A percentile compares a stretch with the other conserved stretches of the same genome.
phyloP scores from a whole-genome alignment of 1,284 basidiomycete species.

The Ceratobasidium papillatum region DNA sequence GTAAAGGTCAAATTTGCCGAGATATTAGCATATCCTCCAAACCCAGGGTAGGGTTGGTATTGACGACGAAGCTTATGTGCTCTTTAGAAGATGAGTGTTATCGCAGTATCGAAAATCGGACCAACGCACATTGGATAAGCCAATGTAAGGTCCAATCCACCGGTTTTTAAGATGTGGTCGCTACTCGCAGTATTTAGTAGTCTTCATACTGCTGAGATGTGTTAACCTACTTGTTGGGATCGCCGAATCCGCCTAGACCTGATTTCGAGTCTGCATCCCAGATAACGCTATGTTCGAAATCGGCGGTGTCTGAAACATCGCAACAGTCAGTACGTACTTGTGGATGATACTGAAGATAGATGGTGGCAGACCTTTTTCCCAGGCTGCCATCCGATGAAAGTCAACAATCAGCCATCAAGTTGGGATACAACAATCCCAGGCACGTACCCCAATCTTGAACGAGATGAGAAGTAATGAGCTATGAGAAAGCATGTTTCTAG shows the following conservation, averaged over 20 bases:
- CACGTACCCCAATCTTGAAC: slow-evolving; percentile 22
- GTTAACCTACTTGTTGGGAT: slow-evolving; percentile 11
- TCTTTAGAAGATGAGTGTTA: background rate
- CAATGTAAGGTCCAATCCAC: background rate
- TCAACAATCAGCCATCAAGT: background rate
- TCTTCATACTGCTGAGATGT: background rate
- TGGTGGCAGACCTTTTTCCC: slow-evolving; percentile 7
- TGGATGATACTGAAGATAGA: too few relatives aligned
- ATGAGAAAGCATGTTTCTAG: background rate
- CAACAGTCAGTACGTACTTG: background rate
- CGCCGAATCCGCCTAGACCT: slow-evolving; percentile 9
- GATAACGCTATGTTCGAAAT: slow-evolving; percentile 8
- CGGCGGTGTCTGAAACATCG: background rate
- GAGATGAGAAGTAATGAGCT: background rate
- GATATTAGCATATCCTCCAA: background rate
- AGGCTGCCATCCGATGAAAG: background rate
- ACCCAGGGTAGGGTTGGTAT: background rate
- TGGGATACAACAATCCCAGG: background rate
- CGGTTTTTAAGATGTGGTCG: slow-evolving; percentile 11
- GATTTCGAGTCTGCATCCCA: background rate
- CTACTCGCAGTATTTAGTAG: background rate
- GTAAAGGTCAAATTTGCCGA: slow-evolving; percentile 6
- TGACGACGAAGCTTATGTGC: slow-evolving; percentile 19
- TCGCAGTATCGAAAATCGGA: background rate
- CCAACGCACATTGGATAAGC: slow-evolving; percentile 13